Evolutionary conservation across 768 basidiomycete genomes (phyloP).

Genomic region (Pleurotus giganteus): DNA sequence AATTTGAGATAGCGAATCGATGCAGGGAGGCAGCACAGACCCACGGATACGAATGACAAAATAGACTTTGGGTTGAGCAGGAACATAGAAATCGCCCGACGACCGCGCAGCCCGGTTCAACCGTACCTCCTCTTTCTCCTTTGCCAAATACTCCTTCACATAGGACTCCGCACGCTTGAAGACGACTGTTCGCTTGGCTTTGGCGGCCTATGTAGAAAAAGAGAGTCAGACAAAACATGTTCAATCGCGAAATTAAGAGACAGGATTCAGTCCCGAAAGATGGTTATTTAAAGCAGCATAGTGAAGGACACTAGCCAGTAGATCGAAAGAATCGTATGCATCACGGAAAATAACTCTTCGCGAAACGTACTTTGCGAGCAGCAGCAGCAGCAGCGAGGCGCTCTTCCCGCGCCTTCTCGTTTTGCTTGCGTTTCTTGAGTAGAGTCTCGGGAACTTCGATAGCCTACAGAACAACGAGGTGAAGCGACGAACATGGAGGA

Average conservation of each 20-base stretch:
- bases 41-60: slow-evolving; percentile 97
- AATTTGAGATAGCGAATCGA: slow-evolving; percentile 9
- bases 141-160: slow-evolving; percentile 91
- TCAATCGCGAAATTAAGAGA: slow-evolving; percentile 15
- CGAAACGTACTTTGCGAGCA: slow-evolving; percentile 79
- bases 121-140: slow-evolving; percentile 96
- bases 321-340: slow-evolving; percentile 77
- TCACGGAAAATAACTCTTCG: slow-evolving; percentile 46
- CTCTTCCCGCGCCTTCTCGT: slow-evolving; percentile 94
- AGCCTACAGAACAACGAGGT: slow-evolving; percentile 44
- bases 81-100: slow-evolving; percentile 96
- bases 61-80: slow-evolving; percentile 95
- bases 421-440: slow-evolving; percentile 99
- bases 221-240: slow-evolving; percentile 9
- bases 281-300: slow-evolving; percentile 86
- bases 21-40: slow-evolving; percentile 44
- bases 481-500: slow-evolving; percentile 24
- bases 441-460: slow-evolving; percentile 99
- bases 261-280: slow-evolving; percentile 83
- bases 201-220: slow-evolving; percentile 59
- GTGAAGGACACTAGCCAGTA: slow-evolving; percentile 71
- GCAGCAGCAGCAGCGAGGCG: slow-evolving; percentile 79
- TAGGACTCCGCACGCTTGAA: slow-evolving; percentile 99
- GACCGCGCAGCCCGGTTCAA: slow-evolving; percentile 90
- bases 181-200: slow-evolving; percentile 93